Conservation (phyloP, 179 eudicot genomes). For the Actinidia arguta region DNA sequence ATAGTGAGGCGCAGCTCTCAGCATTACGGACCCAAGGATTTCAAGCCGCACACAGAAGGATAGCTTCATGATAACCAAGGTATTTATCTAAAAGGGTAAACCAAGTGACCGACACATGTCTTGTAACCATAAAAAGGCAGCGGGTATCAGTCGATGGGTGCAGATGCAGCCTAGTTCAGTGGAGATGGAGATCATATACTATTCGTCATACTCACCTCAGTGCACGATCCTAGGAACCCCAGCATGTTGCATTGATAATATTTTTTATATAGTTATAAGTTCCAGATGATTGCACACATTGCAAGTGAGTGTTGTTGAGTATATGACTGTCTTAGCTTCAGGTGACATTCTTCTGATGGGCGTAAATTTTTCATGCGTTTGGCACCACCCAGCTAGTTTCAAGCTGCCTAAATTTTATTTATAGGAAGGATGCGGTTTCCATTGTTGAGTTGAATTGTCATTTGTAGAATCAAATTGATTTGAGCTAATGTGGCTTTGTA, state of each 20-base stretch:
- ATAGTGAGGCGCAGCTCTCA: conserved; percentile 68
- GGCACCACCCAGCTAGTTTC: not conserved
- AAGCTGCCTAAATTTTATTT: not conserved
- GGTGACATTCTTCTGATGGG: not conserved
- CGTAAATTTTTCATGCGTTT: not conserved
- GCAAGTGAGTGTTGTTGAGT: not conserved
- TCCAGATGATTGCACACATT: not conserved
- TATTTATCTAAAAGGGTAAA: not conserved
- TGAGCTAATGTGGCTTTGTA: too few relatives aligned
- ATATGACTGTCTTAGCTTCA: not conserved
- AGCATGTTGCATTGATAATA: not conserved
- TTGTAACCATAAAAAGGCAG: too few relatives aligned
- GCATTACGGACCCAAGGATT: conserved; percentile 85
- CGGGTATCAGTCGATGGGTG: too few relatives aligned
- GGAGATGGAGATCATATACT: not conserved
- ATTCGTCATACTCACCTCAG: not conserved
- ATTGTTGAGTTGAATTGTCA: too few relatives aligned
- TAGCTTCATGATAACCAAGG: conserved; percentile 14
- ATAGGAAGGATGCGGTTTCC: too few relatives aligned
- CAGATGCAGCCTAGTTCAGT: not conserved
- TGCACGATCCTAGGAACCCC: too few relatives aligned
- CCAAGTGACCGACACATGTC: not conserved
- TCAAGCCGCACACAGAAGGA: conserved; percentile 82
- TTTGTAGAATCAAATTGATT: too few relatives aligned
- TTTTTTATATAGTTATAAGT: not conserved